Evolutionary conservation across 495 filamentous ascomycete species (phyloP).

Genomic region (Penicillium alfredii): DNA sequence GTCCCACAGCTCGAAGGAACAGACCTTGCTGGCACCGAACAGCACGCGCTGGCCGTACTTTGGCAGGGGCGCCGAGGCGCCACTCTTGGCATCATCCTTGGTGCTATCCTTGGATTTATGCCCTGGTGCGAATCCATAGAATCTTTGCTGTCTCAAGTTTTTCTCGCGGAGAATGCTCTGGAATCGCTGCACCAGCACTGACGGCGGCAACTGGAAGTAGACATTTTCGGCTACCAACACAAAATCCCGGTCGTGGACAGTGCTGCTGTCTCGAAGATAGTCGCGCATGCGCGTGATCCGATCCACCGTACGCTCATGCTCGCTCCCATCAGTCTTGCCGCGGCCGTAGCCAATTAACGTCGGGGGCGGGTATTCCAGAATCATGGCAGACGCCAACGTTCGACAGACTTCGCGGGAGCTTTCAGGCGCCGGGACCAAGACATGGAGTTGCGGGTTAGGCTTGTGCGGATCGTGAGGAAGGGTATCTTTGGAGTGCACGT

Average conservation of each 20-base stretch:
- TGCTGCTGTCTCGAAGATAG: conserved; percentile 45
- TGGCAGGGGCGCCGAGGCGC: no score
- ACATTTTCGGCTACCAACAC: conserved; percentile 52
- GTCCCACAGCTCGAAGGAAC: conserved; percentile 37
- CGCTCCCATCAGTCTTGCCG: conserved; percentile 25
- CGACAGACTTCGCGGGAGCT: conserved; percentile 52
- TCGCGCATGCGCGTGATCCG: conserved; percentile 47
- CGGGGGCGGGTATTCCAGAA: conserved; percentile 56
- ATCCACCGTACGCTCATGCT: conserved; percentile 33
- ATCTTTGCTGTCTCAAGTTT: conserved; percentile 41
- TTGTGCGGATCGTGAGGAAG: conserved; percentile 37
- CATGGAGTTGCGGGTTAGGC: conserved; percentile 52
- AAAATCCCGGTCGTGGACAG: conserved; percentile 52
- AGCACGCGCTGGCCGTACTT: conserved; percentile 53
- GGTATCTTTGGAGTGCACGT: conserved; percentile 20
- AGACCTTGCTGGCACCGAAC: conserved; percentile 56
- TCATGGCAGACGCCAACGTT: conserved; percentile 53
- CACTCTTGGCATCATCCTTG: no score
- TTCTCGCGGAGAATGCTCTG: conserved; percentile 43
- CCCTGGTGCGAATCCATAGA: conserved; percentile 41
- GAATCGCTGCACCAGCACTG: conserved; percentile 52
- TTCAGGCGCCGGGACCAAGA: conserved; percentile 49
- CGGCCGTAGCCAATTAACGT: conserved; percentile 46
- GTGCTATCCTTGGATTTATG: conserved; percentile 20
- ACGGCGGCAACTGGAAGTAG: conserved; percentile 58